phyloP scores from a whole-genome alignment of 2,329 filamentous ascomycete genomes.

The Sporothrix mexicana region DNA sequence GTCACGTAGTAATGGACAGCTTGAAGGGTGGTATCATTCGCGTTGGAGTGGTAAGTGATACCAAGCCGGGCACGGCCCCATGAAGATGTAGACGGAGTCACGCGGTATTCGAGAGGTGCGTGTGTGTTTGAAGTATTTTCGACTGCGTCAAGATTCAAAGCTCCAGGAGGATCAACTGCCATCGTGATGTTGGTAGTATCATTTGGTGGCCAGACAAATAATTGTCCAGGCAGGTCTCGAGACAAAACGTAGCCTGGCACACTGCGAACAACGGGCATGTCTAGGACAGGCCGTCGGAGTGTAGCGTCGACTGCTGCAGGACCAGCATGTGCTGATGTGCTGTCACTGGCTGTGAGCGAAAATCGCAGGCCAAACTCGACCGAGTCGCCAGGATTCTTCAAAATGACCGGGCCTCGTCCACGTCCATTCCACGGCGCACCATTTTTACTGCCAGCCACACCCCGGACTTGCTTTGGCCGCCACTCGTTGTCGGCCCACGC shows the following conservation, averaged over 20 bases:
- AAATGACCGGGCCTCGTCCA: background rate
- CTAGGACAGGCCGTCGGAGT: background rate
- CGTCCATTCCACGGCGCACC: background rate
- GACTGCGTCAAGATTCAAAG: background rate
- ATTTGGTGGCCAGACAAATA: background rate
- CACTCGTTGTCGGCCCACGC: background rate
- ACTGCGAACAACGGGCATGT: background rate
- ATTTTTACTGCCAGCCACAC: background rate
- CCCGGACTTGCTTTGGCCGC: background rate
- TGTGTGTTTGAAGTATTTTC: background rate
- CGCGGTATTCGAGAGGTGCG: background rate
- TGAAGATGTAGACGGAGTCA: background rate
- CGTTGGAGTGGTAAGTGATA: background rate
- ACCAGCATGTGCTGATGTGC: too few species aligned
- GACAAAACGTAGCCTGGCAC: background rate
- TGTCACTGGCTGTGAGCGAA: background rate
- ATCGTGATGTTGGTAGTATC: background rate
- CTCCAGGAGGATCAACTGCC: background rate
- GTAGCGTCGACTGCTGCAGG: background rate
- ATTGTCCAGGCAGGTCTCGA: background rate
- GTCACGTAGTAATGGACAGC: background rate
- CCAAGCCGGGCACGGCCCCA: background rate
- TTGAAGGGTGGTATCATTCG: background rate
- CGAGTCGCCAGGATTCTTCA: background rate
- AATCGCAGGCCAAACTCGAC: constrained; percentile 6